These are phyloP conservation scores for Populus hybrid DNA, from an alignment of 441 rosid species.

Conservation along the genomic window DNA sequence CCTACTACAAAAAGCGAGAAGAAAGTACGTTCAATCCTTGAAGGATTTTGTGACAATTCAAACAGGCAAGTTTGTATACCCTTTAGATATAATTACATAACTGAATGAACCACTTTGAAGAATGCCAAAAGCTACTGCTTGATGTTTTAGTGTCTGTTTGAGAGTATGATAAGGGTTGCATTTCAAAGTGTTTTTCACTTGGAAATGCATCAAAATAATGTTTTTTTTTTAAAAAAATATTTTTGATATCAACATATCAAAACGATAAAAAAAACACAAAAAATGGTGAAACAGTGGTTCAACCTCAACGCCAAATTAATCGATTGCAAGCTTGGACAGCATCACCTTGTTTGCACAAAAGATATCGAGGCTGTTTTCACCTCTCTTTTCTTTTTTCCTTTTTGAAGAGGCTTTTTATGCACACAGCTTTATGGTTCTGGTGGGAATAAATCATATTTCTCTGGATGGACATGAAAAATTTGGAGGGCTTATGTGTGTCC, in stretches of 20 bases:
- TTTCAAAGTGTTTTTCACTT: too few relatives aligned
- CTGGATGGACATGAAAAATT: background rate
- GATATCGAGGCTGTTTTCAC: background rate
- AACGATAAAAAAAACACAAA: too few relatives aligned
- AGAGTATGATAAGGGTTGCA: background rate
- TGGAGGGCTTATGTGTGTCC: background rate
- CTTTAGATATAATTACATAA: background rate
- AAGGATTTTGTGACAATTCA: slow-evolving; percentile 63
- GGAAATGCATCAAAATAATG: too few relatives aligned
- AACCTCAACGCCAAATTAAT: too few relatives aligned
- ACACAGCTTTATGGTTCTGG: background rate
- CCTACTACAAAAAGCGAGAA: slow-evolving; percentile 84
- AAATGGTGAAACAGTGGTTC: too few relatives aligned
- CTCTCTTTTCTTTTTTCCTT: background rate
- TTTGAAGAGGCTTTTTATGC: background rate
- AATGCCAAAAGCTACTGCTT: background rate
- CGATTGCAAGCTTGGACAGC: background rate
- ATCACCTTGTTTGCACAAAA: background rate
- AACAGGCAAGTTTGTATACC: slow-evolving; percentile 59
- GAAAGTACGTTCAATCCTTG: slow-evolving; percentile 92
- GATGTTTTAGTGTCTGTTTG: background rate
- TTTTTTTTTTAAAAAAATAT: too few relatives aligned
- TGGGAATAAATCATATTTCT: background rate
- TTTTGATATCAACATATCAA: too few relatives aligned
- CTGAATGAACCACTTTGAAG: background rate